phyloP scores from a whole-genome alignment of 1,139 yeast genomes.

The Suhomyces ambrosiae region DNA sequence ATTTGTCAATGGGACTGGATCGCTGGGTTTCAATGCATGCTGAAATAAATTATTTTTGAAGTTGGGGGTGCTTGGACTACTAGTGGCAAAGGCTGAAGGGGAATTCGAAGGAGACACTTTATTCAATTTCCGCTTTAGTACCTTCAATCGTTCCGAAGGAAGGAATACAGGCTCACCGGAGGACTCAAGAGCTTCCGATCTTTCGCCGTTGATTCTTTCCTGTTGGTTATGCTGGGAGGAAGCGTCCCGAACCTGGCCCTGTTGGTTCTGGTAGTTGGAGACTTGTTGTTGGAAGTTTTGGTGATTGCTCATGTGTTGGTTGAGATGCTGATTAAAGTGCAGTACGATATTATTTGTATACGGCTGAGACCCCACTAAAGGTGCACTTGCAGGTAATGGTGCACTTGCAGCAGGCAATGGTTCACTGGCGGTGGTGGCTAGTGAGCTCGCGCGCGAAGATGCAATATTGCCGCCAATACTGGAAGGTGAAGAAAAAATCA shows the following conservation, averaged over 20 bases:
- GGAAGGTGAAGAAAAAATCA: neutral
- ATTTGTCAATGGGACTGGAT: slow-evolving; percentile 26
- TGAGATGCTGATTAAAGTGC: slow-evolving; percentile 1
- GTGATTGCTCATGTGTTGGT: slow-evolving; percentile 6
- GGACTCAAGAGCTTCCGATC: too few relatives aligned
- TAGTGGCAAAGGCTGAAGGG: neutral
- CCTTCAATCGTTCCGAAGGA: slow-evolving; percentile 32
- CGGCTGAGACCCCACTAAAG: neutral
- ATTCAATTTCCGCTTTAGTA: slow-evolving; percentile 24
- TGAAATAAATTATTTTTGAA: slow-evolving; percentile 20
- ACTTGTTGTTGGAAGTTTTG: neutral
- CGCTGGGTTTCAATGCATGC: slow-evolving; percentile 27
- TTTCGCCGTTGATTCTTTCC: too few relatives aligned
- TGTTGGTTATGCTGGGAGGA: too few relatives aligned
- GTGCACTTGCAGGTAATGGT: neutral
- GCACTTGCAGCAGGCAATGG: neutral
- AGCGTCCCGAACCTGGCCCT: too few relatives aligned
- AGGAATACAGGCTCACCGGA: slow-evolving; percentile 19
- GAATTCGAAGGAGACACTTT: slow-evolving; percentile 1
- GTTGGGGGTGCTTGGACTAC: slow-evolving; percentile 9
- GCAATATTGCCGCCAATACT: neutral
- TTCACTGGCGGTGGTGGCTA: neutral
- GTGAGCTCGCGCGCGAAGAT: neutral
- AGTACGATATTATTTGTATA: neutral
- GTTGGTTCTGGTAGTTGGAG: neutral